Percentiles rank a stretch among this genome's conserved stretches.
Evolutionary conservation across 345 rosid genomes (phyloP).

Genomic region (Microcos paniculata): DNA sequence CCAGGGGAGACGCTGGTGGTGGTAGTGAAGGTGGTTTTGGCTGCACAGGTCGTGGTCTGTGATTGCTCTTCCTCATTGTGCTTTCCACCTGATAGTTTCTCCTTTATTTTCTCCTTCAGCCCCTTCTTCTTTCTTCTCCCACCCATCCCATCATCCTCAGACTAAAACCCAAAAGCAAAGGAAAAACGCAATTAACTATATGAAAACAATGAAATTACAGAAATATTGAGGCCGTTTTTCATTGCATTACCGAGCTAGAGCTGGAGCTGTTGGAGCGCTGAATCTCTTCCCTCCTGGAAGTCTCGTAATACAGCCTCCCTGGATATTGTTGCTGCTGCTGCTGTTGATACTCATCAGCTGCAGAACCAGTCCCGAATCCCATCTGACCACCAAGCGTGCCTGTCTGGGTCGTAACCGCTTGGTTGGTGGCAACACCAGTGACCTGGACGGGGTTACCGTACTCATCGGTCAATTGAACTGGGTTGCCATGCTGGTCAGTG

Average conservation of each 20-base stretch:
- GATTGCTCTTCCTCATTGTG: constrained; percentile 44
- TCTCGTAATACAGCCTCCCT: not conserved
- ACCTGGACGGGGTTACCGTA: constrained; percentile 59
- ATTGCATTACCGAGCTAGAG: constrained; percentile 46
- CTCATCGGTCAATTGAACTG: constrained; percentile 59
- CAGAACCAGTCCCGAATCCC: constrained; percentile 8
- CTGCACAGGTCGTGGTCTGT: constrained; percentile 17
- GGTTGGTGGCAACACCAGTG: constrained; percentile 50
- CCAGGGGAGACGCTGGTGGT: no score
- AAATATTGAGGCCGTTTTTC: not conserved
- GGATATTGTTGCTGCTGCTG: not conserved
- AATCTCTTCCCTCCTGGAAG: constrained; percentile 23
- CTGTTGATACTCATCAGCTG: not conserved
- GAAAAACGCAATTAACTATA: not conserved
- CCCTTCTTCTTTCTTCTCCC: constrained; percentile 85
- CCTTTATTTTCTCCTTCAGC: constrained; percentile 65
- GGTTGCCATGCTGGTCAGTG: constrained; percentile 51
- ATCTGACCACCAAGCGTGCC: not conserved
- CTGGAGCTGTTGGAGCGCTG: constrained; percentile 44
- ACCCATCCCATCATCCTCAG: constrained; percentile 77
- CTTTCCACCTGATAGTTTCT: constrained; percentile 50
- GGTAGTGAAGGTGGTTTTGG: constrained; percentile 14
- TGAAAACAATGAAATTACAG: not conserved
- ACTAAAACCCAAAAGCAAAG: constrained; percentile 18
- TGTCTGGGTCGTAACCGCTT: not conserved